Conservation (phyloP, 345 rosid genomes). For the Kernera saxatilis region DNA sequence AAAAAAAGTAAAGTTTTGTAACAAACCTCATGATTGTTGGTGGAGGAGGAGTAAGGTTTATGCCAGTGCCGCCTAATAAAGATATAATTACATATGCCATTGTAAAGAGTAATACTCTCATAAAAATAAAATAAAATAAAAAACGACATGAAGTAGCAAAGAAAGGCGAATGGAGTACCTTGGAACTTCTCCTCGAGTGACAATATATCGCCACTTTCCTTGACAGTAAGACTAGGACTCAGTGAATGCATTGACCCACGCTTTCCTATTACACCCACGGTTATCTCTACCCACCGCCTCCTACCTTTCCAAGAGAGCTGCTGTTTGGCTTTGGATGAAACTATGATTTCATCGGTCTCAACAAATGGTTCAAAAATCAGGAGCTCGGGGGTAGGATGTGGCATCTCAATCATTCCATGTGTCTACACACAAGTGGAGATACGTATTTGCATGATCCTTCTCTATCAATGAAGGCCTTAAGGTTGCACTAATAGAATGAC, state of each 20-base stretch:
- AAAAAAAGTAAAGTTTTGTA: neutral
- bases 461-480: neutral
- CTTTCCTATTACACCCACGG: slow-evolving; percentile 79
- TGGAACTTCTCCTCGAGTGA: slow-evolving; percentile 98
- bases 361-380: slow-evolving; percentile 87
- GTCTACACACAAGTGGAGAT: slow-evolving; percentile 37
- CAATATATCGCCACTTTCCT: slow-evolving; percentile 85
- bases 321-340: slow-evolving; percentile 52
- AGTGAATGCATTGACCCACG: slow-evolving; percentile 73
- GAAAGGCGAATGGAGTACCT: slow-evolving; percentile 37
- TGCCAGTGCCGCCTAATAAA: slow-evolving; percentile 86
- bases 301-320: slow-evolving; percentile 66
- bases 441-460: neutral
- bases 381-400: slow-evolving; percentile 72
- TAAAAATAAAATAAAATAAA: neutral
- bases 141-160: neutral
- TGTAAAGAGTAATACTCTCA: slow-evolving; percentile 2
- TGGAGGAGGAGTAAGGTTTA: slow-evolving; percentile 96
- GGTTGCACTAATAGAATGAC: neutral
- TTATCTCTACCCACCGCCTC: slow-evolving; percentile 83
- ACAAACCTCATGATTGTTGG: slow-evolving; percentile 75
- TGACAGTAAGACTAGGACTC: slow-evolving; percentile 85
- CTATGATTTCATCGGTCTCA: slow-evolving; percentile 74
- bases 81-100: slow-evolving; percentile 1
- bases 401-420: slow-evolving; percentile 97